These are phyloP conservation scores for Elaeis guineensis DNA, from an alignment of 176 grass and related monocot genomes.

Conservation along the genomic window DNA sequence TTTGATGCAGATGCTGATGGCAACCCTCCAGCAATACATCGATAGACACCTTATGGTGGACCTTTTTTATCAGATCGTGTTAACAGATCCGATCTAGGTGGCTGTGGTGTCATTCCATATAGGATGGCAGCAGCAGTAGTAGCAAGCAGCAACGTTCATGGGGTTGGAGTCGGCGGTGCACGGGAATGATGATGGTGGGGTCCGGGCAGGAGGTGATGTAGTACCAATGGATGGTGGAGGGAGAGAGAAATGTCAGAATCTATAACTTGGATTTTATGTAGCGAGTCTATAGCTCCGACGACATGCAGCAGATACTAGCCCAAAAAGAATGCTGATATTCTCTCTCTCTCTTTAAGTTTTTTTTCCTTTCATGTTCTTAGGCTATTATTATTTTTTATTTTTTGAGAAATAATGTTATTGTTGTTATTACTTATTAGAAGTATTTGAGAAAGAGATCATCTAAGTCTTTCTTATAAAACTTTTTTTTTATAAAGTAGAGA, in stretches of 20 bases:
- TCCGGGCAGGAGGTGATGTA: slow-evolving; percentile 34
- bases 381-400: too few relatives aligned
- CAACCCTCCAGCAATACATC: slow-evolving; percentile 36
- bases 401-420: too few relatives aligned
- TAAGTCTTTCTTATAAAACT: too few relatives aligned
- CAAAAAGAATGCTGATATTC: too few relatives aligned
- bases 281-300: slow-evolving; percentile 29
- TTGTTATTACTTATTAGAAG: too few relatives aligned
- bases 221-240: slow-evolving; percentile 62
- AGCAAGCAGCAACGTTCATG: slow-evolving; percentile 32
- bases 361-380: neutral
- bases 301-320: slow-evolving; percentile 29
- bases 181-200: slow-evolving; percentile 32
- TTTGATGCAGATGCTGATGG: too few relatives aligned
- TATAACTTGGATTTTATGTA: slow-evolving; percentile 36
- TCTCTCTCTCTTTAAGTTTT: neutral
- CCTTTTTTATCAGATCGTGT: slow-evolving; percentile 34
- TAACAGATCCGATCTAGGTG: slow-evolving; percentile 17
- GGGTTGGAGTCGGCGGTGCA: slow-evolving; percentile 41
- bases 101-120: slow-evolving; percentile 30
- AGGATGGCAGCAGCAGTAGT: slow-evolving; percentile 1
- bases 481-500: too few relatives aligned
- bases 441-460: too few relatives aligned
- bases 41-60: slow-evolving; percentile 6
- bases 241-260: slow-evolving; percentile 20